These are phyloP conservation scores for Gynandropsis gynandra DNA, from an alignment of 345 rosid genomes.

Conservation along the genomic window DNA sequence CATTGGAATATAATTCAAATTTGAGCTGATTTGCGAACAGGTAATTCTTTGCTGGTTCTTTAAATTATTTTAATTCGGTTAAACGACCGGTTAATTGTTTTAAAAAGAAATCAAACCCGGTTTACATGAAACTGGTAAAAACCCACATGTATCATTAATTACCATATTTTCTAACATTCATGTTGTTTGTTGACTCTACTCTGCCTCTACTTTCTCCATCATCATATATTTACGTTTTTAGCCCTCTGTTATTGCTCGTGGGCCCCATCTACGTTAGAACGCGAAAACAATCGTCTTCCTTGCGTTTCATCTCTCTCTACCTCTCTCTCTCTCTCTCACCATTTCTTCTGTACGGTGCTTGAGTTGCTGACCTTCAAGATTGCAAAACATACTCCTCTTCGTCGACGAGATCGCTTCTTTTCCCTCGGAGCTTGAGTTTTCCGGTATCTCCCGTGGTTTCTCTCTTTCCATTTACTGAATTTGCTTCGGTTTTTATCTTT, in stretches of 20 bases:
- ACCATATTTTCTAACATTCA: too few relatives aligned
- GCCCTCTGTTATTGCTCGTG: constrained; percentile 10
- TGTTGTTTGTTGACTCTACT: too few relatives aligned
- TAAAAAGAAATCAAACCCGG: background rate
- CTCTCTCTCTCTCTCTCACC: constrained; percentile 29
- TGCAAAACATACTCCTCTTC: constrained; percentile 17
- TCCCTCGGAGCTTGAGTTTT: constrained; percentile 17
- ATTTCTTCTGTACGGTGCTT: constrained; percentile 24
- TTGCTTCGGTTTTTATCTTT: constrained; percentile 18
- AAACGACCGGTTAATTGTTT: too few relatives aligned
- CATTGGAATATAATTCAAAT: too few relatives aligned
- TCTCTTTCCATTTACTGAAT: constrained; percentile 2
- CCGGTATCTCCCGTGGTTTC: too few relatives aligned
- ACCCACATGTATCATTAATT: background rate
- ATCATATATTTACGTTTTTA: background rate
- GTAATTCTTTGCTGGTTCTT: too few relatives aligned
- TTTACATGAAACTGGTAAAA: background rate
- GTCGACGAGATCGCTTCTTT: constrained; percentile 22
- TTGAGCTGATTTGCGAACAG: too few relatives aligned
- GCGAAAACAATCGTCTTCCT: constrained; percentile 21
- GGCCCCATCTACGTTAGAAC: constrained; percentile 22
- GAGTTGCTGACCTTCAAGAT: constrained; percentile 18
- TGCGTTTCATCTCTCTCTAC: constrained; percentile 7
- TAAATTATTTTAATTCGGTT: too few relatives aligned
- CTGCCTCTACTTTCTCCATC: too few relatives aligned